These are phyloP conservation scores for Gyrodon lividus DNA, from an alignment of 768 basidiomycete genomes.

Conservation along the genomic window DNA sequence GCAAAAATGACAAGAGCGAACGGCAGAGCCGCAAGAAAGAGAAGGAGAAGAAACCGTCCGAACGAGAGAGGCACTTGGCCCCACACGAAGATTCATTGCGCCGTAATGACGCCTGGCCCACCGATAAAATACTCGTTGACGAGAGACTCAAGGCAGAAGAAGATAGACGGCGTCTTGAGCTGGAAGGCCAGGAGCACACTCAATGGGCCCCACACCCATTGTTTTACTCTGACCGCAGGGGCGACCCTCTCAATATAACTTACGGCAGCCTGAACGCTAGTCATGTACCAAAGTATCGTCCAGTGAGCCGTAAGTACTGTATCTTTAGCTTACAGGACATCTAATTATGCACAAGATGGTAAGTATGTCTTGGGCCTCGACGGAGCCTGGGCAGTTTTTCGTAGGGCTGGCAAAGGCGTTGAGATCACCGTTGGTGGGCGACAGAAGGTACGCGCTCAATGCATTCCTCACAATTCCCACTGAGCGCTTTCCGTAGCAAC, in stretches of 20 bases:
- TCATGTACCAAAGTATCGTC: constrained; percentile 64
- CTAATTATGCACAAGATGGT: constrained; percentile 49
- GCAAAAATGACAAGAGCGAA: constrained; percentile 19
- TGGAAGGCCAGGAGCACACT: constrained; percentile 18
- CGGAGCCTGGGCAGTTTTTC: constrained; percentile 46
- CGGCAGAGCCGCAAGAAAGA: constrained; percentile 23
- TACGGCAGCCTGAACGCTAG: constrained; percentile 65
- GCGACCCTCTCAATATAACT: constrained; percentile 62
- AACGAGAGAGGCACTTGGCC: constrained; percentile 32
- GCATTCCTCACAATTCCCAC: constrained; percentile 1
- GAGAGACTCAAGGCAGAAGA: constrained; percentile 35
- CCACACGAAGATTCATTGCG: constrained; percentile 26
- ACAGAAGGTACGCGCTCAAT: constrained; percentile 39
- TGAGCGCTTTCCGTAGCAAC: constrained; percentile 33
- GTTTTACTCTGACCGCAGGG: constrained; percentile 67
- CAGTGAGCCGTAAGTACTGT: constrained; percentile 51
- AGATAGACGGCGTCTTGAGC: constrained; percentile 28
- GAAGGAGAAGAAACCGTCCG: constrained; percentile 29
- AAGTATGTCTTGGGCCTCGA: constrained; percentile 64
- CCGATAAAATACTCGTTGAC: constrained; percentile 23
- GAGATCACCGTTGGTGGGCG: constrained; percentile 49
- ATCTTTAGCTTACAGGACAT: constrained; percentile 24
- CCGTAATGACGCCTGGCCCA: constrained; percentile 12
- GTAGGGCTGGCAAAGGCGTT: constrained; percentile 58
- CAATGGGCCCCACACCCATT: constrained; percentile 30